Evolutionary conservation across 2,329 filamentous ascomycete species (phyloP).

Genomic region (Apiospora marii): DNA sequence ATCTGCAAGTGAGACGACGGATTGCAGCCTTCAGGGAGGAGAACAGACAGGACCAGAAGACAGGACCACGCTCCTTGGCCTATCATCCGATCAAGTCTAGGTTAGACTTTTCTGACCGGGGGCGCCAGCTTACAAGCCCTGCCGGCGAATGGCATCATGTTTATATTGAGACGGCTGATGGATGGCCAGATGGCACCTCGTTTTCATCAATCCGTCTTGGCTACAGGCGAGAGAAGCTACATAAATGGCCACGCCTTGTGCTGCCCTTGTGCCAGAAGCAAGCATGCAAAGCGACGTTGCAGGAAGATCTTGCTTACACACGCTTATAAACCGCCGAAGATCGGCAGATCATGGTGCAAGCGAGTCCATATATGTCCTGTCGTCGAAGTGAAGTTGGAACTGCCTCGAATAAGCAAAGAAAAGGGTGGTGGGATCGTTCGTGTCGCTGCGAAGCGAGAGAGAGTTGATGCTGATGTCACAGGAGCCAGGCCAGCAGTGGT

Average conservation of each 20-base stretch:
- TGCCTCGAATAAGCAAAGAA: not conserved
- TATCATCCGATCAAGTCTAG: not conserved
- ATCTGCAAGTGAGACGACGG: conserved; percentile 13
- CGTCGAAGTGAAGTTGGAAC: not conserved
- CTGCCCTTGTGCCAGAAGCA: not conserved
- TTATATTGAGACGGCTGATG: conserved; percentile 3
- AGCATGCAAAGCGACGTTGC: not conserved
- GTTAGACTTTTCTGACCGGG: not conserved
- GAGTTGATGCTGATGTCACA: conserved; percentile 17
- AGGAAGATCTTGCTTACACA: conserved; percentile 25
- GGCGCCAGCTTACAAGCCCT: not conserved
- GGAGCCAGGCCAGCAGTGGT: not conserved
- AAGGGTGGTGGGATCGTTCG: not conserved
- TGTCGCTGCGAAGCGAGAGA: not conserved
- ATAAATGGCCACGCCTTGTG: not conserved
- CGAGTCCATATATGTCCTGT: conserved; percentile 14
- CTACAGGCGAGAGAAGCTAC: conserved; percentile 6
- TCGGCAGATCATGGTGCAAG: conserved; percentile 21
- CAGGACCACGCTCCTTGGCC: not conserved
- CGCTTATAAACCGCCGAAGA: conserved; percentile 23
- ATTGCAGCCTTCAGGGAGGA: not conserved
- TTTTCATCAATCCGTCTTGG: not conserved
- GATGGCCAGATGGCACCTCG: not conserved
- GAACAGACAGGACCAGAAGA: not conserved
- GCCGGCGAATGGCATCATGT: not conserved